Base-by-base conservation (phyloP, 345 rosid species). In the Gossypium raimondii region DNA sequence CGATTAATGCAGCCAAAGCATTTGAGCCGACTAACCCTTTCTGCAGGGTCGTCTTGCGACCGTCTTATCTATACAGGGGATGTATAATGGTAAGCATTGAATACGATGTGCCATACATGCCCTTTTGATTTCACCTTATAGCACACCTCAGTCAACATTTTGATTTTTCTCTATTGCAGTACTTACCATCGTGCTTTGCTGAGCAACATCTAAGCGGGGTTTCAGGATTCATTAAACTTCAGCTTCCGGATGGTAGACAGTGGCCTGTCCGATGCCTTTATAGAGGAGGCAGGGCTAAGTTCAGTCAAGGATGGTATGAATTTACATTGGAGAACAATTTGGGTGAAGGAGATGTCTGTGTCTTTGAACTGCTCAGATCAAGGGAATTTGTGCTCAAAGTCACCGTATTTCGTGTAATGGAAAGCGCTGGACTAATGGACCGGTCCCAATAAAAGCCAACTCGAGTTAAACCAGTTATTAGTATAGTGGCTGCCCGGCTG, bases 261-360 rank as follows among this genome's bases (percentile, higher is more conserved):
- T 92, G 97, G 97, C 89, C 97, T 7, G 97, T 92, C 7, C 87
- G 95, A 44, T 92, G 97, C 78, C 93, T 86, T 41, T 90, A 90
- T 70, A 89, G 81, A 87, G 95, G 93, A 38, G 97, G 97, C 56
- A 84, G 89, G 82, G 97, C 97, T 47, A 92, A 90, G 76, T 82
- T 92, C 60, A 90, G 95, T 77, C 93, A 86, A 82, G 97, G 97
- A 56, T 92, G 97, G 97, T 92, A 89, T 41, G 95, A 92, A 72
- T 92, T 92, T 84, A 83, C 95, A 1, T 76, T 90, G 80, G 93
- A 92, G 82, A 92, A 92, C 75, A 85, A 86, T 61, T 62, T 92
- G 76, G 97, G 97, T 71, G 97, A 92, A 85, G 97, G 97, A 52
- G 97, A 92, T 78, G 95, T 90, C 10, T 92, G 97, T 18, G 81